Base-by-base conservation (phyloP, 179 eudicot species). In the Heliamphora pulchella region DNA sequence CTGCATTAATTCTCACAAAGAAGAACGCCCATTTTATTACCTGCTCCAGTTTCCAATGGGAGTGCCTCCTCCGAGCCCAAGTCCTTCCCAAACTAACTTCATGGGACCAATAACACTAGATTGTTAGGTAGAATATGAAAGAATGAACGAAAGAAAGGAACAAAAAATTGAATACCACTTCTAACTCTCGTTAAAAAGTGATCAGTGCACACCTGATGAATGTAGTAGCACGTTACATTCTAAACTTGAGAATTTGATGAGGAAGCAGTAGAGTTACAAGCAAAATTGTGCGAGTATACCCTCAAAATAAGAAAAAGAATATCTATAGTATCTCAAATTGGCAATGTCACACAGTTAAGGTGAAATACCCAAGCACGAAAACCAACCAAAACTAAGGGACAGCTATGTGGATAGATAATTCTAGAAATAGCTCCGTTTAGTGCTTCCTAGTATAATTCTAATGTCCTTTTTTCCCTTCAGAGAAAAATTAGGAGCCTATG, bases 61-160 rank as follows among this genome's bases (percentile, higher is more conserved):
- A 79, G 78, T 81, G 79, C 87, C 94, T 82, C 89, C 97, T 81
- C 93, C 97, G 74, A 93, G 94, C 73, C 97, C 98, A 82, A 95
- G 93, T 71, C 98, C 98, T 86, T 91, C 90, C 97, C 98, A 95
- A 54, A 95, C 75, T 86, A 95, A 89, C 98, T 93, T 81, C 82
- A 88, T 55, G 31, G 18, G 62, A 20, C 43, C n/a, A 55, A 61
- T 22, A 79, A 18, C 22, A 67, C 72, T 54, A 84, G 39, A 62
- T 20, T 44, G 61, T 84, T 75, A 72, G 3, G 41, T 20, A 44
- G 66, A 59, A n/a, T 75, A 53, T 41, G 17, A 81, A 53, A 20
- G 15, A 81, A 46, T 5, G 9, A 41, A 62, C 31, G 5, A 65
- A n/a, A 39, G 20, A 44, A 57, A 51, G 10, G 47, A 1, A 57